Conservation (phyloP, 208 protist species). For the Wallacemonas sp. region DNA sequence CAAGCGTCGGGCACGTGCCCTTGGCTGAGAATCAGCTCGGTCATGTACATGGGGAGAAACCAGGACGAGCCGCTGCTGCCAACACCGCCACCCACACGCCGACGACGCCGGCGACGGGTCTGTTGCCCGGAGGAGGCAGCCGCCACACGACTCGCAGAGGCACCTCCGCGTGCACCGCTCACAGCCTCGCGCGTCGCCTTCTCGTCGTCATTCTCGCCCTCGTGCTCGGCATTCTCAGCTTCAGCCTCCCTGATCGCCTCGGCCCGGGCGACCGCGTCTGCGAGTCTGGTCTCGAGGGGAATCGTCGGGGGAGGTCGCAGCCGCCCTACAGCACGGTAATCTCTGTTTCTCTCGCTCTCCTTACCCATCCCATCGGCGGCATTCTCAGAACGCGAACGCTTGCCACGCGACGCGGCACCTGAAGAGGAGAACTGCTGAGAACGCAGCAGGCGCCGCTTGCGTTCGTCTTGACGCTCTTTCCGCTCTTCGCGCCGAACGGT, state of each 20-base stretch:
- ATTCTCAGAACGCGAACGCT: not conserved
- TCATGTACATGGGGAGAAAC: not conserved
- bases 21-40: not conserved
- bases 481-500: conserved; percentile 52
- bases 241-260: not conserved
- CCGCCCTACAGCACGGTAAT: conserved; percentile 31
- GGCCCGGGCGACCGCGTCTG: conserved; percentile 42
- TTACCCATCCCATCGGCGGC: not conserved
- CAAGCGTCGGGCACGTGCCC: not conserved
- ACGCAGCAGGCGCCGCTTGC: conserved; percentile 27
- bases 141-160: not conserved
- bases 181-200: not conserved
- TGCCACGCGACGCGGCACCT: not conserved
- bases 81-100: not conserved
- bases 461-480: conserved; percentile 28
- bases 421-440: conserved; percentile 27
- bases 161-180: not conserved
- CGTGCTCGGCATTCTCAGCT: not conserved
- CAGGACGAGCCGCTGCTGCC: not conserved
- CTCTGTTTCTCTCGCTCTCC: conserved; percentile 9
- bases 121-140: too few species aligned
- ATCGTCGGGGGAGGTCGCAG: conserved; percentile 55
- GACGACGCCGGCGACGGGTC: not conserved
- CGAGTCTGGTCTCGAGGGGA: conserved; percentile 44
- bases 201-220: not conserved